phyloP scores from a whole-genome alignment of 139 green algal genomes.

The Nannochloris sp. region DNA sequence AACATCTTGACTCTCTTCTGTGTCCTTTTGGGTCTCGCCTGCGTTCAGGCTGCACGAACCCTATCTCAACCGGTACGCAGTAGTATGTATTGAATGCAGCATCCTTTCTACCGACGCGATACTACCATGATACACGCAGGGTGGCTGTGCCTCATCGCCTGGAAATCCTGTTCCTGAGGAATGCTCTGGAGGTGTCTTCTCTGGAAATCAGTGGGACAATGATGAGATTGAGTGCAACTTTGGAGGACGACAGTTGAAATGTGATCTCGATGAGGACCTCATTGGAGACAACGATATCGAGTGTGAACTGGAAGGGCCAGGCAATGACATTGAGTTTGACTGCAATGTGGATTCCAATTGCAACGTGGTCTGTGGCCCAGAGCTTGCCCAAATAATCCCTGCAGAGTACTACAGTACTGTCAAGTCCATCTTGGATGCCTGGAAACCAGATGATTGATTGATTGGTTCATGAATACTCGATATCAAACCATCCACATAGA shows the following conservation, averaged over 20 bases:
- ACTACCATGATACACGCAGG: background rate
- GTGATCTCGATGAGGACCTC: background rate
- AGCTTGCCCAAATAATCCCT: background rate
- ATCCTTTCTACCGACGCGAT: too few relatives aligned
- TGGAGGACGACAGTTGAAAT: background rate
- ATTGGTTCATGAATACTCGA: too few relatives aligned
- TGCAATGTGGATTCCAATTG: background rate
- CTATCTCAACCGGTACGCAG: too few relatives aligned
- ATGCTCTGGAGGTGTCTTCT: background rate
- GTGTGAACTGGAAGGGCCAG: background rate
- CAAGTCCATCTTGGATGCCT: background rate
- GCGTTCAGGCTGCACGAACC: too few relatives aligned
- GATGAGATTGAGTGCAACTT: background rate
- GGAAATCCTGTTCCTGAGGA: background rate
- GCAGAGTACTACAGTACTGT: background rate
- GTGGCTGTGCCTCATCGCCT: background rate
- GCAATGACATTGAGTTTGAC: background rate
- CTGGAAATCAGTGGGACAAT: constrained; percentile 3
- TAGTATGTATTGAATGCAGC: too few relatives aligned
- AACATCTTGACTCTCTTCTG: too few relatives aligned
- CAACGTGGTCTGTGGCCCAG: background rate
- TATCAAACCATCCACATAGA: too few relatives aligned
- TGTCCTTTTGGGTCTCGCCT: too few relatives aligned
- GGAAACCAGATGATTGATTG: background rate
- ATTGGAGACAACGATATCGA: background rate